A percentile compares a stretch with the other conserved stretches of the same genome.
Evolutionary conservation across 331 rosid genomes (phyloP).

Genomic region (Stylosanthes scabra): DNA sequence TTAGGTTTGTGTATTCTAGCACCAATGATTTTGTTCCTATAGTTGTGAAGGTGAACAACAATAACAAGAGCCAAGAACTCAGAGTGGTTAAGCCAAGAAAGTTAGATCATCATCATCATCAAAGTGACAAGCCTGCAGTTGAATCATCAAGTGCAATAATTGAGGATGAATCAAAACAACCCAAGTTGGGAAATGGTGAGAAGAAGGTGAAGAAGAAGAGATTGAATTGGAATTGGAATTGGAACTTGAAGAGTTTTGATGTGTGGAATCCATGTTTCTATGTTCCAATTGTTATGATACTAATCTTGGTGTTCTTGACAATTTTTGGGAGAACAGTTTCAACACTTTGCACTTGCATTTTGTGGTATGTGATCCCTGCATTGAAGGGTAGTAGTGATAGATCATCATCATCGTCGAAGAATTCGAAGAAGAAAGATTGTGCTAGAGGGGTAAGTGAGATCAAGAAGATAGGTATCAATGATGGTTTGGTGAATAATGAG

Average conservation of each 20-base stretch:
- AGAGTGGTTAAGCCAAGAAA: conserved; percentile 29
- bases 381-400: conserved; percentile 41
- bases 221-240: conserved; percentile 7
- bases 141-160: conserved; percentile 22
- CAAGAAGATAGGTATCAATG: conserved; percentile 38
- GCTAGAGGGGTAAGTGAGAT: conserved; percentile 51
- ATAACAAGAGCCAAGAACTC: conserved; percentile 48
- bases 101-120: conserved; percentile 12
- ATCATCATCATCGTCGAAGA: conserved; percentile 30
- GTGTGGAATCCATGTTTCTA: conserved; percentile 57
- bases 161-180: conserved; percentile 38
- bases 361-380: conserved; percentile 71
- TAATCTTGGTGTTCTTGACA: conserved; percentile 61
- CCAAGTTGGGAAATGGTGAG: background rate
- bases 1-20: conserved; percentile 71
- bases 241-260: conserved; percentile 22
- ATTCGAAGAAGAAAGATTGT: conserved; percentile 46
- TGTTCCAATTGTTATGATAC: conserved; percentile 56
- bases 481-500: conserved; percentile 19
- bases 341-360: conserved; percentile 60
- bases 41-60: conserved; percentile 69
- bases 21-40: conserved; percentile 78
- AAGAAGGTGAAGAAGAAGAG: conserved; percentile 31
- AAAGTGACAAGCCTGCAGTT: conserved; percentile 4
- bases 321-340: conserved; percentile 73